These are phyloP conservation scores for Agapanthus africanus DNA, from an alignment of 106 monocot species.

Conservation along the genomic window DNA sequence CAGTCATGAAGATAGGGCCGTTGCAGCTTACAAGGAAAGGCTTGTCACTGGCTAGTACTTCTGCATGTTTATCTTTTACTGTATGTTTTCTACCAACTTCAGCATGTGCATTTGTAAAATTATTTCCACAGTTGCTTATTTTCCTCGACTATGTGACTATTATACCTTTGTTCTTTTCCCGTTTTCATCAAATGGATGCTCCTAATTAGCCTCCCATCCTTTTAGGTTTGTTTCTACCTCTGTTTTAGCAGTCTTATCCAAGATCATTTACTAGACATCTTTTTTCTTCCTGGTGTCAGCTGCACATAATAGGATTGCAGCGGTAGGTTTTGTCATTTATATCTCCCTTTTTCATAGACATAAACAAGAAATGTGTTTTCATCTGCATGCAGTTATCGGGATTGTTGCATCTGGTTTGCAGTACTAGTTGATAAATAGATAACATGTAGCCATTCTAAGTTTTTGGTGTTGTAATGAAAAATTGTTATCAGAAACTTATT, in stretches of 20 bases:
- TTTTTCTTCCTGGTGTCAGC: constrained; percentile 1
- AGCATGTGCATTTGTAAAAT: neutral
- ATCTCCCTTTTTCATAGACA: neutral
- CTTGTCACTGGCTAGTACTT: constrained; percentile 73
- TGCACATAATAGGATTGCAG: neutral
- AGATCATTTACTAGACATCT: neutral
- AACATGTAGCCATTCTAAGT: no score
- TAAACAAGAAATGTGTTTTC: neutral
- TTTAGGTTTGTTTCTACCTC: neutral
- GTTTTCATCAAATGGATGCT: neutral
- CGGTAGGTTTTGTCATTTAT: neutral
- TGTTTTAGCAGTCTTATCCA: neutral
- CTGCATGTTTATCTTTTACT: constrained; percentile 88
- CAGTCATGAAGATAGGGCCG: constrained; percentile 84
- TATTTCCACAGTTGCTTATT: neutral
- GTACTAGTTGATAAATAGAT: no score
- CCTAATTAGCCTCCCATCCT: neutral
- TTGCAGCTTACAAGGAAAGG: constrained; percentile 95
- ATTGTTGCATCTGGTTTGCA: no score
- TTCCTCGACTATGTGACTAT: neutral
- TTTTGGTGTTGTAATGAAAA: no score
- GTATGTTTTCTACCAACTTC: constrained; percentile 35
- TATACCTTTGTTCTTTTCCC: neutral
- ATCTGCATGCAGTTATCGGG: no score
- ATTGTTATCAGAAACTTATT: neutral